Evolutionary conservation across 352 stramenopile species (phyloP).

Genomic region (Globisporangium polare): DNA sequence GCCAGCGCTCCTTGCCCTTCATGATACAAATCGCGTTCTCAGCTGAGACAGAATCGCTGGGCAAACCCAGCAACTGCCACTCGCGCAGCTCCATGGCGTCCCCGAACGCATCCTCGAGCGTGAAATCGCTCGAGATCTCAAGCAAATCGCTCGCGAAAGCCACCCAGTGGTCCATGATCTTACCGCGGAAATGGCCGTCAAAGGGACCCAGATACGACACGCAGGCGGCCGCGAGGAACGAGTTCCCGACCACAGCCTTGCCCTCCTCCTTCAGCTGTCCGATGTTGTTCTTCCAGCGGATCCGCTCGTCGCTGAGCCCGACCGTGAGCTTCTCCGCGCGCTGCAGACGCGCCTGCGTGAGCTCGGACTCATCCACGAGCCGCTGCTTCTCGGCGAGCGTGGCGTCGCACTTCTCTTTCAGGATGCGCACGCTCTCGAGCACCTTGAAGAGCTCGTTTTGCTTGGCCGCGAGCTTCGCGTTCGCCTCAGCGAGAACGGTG

Average conservation of each 20-base stretch:
- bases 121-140: conserved; percentile 41
- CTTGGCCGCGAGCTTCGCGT: conserved; percentile 62
- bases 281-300: conserved; percentile 67
- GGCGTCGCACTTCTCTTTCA: conserved; percentile 63
- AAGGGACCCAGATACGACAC: conserved; percentile 71
- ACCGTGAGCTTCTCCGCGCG: conserved; percentile 60
- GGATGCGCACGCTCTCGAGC: conserved; percentile 36
- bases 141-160: conserved; percentile 18
- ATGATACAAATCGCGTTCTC: conserved; percentile 91
- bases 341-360: conserved; percentile 51
- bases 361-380: conserved; percentile 54
- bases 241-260: conserved; percentile 47
- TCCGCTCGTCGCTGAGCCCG: conserved; percentile 62
- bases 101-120: conserved; percentile 65
- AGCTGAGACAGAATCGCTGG: conserved; percentile 84
- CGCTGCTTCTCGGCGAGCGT: conserved; percentile 66
- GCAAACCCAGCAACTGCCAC: conserved; percentile 87
- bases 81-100: conserved; percentile 80
- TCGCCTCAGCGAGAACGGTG: conserved; percentile 60
- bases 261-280: conserved; percentile 45
- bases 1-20: conserved; percentile 82
- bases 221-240: conserved; percentile 55
- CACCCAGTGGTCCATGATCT: conserved; percentile 34
- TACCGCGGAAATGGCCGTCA: conserved; percentile 35
- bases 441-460: conserved; percentile 63